Base-by-base conservation (phyloP, 306 rosid genomes). In the Lathyrus sativus region DNA sequence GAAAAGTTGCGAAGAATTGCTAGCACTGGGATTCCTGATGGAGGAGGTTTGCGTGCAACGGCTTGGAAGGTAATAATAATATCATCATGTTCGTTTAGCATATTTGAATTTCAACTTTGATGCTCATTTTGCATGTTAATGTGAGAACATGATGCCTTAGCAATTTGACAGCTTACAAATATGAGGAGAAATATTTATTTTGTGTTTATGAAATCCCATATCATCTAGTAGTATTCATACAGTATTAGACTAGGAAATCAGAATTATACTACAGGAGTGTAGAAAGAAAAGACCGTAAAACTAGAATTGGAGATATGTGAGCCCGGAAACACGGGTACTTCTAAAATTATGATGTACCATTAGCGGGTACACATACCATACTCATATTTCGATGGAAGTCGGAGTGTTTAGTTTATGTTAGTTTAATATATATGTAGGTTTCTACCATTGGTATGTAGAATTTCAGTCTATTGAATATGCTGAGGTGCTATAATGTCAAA, bases 1-100 rank as follows among this genome's bases (percentile, higher is more conserved):
- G 95, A 90, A 31, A 86, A 84, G 76, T 74, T 86, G 65, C 97
- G 85, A 70, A 84, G 95, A 81, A 78, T 84, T 79, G 86, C 90
- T 4, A 74, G 80, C 77, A 69, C 83, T 53, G 95, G 97, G 53
- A 83, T 88, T 79, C 90, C 85, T 5, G 79, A 88, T 74, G 95
- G 81, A 75, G 95, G 89, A 67, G 79, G 86, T 68, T 81, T 88
- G 82, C 86, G 90, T 5, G 90, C 92, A 19, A 83, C 80, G 3
- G 62, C 80, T 54, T 88, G 95, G 97, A 90, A 90, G 97, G 97
- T 90, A 76, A 10, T 35, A 8, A 7, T 41, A 41, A 44, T 18
- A 58, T 9, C 26, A 22, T 41, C 64, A 18, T 48, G 63, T 64
- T 31, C 15, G 7, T 41, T 3, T 29, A 10, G 45, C 33, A 29